Conservation (phyloP, 495 filamentous ascomycete species). For the Xylaria curta region DNA sequence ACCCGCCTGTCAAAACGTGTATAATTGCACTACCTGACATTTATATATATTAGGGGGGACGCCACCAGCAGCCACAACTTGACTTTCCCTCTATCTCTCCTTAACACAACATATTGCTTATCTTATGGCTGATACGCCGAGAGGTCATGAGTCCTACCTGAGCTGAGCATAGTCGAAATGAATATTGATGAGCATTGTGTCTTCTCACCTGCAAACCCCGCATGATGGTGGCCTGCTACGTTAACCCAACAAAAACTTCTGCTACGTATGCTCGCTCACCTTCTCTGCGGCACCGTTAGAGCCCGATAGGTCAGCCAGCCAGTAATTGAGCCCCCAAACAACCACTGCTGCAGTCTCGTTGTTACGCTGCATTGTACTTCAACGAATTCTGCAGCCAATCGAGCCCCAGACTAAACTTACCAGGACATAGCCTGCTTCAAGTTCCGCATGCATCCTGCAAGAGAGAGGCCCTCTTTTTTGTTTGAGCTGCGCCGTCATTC, state of each 20-base stretch:
- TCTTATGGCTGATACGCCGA: neutral
- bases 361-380: conserved; percentile 9
- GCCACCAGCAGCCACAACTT: neutral
- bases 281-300: neutral
- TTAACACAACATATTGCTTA: neutral
- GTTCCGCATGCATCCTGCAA: neutral
- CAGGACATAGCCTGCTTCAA: conserved; percentile 1
- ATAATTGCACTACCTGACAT: neutral
- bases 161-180: conserved; percentile 2
- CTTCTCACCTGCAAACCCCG: neutral
- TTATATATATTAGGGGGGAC: neutral
- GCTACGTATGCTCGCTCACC: neutral
- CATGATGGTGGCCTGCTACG: neutral
- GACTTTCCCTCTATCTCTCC: neutral
- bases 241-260: neutral
- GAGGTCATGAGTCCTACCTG: neutral
- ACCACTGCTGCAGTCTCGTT: conserved; percentile 3
- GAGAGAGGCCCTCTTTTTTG: neutral
- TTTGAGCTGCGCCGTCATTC: conserved; percentile 6
- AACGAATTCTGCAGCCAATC: neutral
- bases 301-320: conserved; percentile 2
- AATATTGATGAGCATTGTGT: neutral
- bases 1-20: conserved; percentile 1
- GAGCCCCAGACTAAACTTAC: conserved; percentile 3
- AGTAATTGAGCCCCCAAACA: conserved; percentile 1